Evolutionary conservation across 371 early-diverging fungal species (phyloP), one percentile per base, ranked within the genome.

Genomic region (Circinella umbellata): DNA sequence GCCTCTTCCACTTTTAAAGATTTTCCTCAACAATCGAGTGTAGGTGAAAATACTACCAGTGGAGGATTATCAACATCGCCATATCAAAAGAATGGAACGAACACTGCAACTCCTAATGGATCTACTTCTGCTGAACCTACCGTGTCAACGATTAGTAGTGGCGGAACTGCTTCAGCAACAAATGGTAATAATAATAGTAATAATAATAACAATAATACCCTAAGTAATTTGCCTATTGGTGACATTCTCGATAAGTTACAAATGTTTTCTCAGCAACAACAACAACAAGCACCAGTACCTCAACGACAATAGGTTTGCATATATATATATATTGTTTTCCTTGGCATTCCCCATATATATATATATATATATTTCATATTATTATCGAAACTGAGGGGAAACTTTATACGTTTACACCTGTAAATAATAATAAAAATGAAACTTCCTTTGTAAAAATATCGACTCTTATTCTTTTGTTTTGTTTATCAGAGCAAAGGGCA

Each of bases 211-310:
- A 42, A 47, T 27, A 46, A 27, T 39, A 46, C 65, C 18, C 27
- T 65, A 17, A 36, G 38, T 15, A 51, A 60, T 51, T 3, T 36
- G 17, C 53, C 59, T 4, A 18, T 68, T 36, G 13, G 55, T 37
- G 68, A 68, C 27, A 11, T 68, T n/a, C n/a, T 68, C 10, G 53
- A 61, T 37, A 68, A 68, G 35, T 39, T 68, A 6, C 68, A 68
- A 36, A 60, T 51, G 20, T 20, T 68, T 13, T 62, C 68, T 9
- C 20, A 60, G 39, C 39, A 39, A 39, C n/a, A 27, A 27, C 42
- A 42, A 42, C 42, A 60, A 36, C 39, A 46, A 42, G 10, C 48
- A 39, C 62, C 62, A 14, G 4, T 62, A 11, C 62, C 62, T 42
- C 62, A 62, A 62, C 37, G 62, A n/a, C 62, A 62, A 17, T 62